Conservation (phyloP, 179 eudicot genomes). For the Drosera spatulata region DNA sequence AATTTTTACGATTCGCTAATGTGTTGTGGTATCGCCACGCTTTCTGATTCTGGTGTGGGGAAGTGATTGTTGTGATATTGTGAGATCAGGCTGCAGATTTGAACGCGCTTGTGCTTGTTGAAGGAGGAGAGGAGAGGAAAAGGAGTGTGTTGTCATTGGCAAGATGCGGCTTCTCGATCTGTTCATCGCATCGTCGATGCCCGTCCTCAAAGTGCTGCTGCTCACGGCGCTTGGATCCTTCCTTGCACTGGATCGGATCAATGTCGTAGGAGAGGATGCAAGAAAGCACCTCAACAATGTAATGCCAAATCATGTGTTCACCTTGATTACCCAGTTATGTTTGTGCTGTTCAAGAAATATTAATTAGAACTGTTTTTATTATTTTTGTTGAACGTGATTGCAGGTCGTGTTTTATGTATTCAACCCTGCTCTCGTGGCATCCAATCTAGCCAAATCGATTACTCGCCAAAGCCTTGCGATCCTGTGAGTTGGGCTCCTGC, state of each 20-base stretch:
- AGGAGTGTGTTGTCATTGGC: too few relatives aligned
- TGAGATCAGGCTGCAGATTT: too few relatives aligned
- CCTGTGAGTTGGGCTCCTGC: too few relatives aligned
- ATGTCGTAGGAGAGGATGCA: slow-evolving; percentile 35
- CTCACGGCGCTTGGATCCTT: slow-evolving; percentile 44
- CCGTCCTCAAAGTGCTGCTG: slow-evolving; percentile 50
- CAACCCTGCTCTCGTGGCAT: slow-evolving; percentile 58
- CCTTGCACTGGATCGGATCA: background rate
- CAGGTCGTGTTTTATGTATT: slow-evolving; percentile 80
- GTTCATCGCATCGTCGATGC: slow-evolving; percentile 37
- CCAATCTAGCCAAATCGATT: slow-evolving; percentile 59
- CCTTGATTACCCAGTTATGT: too few relatives aligned
- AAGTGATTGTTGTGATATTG: too few relatives aligned
- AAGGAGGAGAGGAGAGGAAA: too few relatives aligned
- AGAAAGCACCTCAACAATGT: slow-evolving; percentile 48
- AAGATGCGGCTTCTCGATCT: slow-evolving; percentile 44
- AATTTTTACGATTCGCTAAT: too few relatives aligned
- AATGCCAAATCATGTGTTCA: background rate
- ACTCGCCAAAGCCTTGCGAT: slow-evolving; percentile 22
- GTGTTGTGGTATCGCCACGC: too few relatives aligned
- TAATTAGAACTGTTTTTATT: too few relatives aligned
- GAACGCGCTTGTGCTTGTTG: too few relatives aligned
- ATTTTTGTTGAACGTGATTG: background rate
- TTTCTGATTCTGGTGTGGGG: too few relatives aligned
- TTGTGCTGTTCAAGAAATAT: too few relatives aligned